These are phyloP conservation scores for Plasmodium malariae DNA, from an alignment of 169 alveolate genomes.

Conservation along the genomic window DNA sequence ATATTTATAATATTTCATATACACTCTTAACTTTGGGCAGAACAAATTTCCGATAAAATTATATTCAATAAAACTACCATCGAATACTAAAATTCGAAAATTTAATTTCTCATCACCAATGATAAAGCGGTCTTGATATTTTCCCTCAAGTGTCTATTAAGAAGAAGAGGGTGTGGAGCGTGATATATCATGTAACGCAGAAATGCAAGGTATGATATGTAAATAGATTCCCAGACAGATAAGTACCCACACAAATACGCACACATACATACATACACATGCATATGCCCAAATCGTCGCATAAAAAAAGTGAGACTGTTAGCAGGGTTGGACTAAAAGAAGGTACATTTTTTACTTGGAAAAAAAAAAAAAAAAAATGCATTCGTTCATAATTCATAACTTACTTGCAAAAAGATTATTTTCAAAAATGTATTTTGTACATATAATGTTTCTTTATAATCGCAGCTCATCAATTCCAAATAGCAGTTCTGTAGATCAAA, in stretches of 20 bases:
- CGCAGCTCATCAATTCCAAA: constrained; percentile 34
- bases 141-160: constrained; percentile 13
- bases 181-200: too few relatives aligned
- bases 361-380: not conserved
- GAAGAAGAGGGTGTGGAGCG: not conserved
- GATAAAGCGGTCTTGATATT: constrained; percentile 27
- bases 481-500: constrained; percentile 25
- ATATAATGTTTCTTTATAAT: constrained; percentile 33
- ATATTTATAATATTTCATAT: not conserved
- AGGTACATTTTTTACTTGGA: not conserved
- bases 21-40: constrained; percentile 17
- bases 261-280: not conserved
- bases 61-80: constrained; percentile 30
- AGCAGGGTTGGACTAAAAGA: too few relatives aligned
- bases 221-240: not conserved
- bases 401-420: constrained; percentile 48
- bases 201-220: not conserved
- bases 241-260: not conserved
- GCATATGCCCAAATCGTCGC: not conserved
- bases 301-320: not conserved
- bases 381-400: not conserved
- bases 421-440: constrained; percentile 59
- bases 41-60: constrained; percentile 39
- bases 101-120: constrained; percentile 60
- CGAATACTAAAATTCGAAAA: constrained; percentile 35